phyloP scores from a whole-genome alignment of 2,329 filamentous ascomycete species.

The Fusarium avenaceum region DNA sequence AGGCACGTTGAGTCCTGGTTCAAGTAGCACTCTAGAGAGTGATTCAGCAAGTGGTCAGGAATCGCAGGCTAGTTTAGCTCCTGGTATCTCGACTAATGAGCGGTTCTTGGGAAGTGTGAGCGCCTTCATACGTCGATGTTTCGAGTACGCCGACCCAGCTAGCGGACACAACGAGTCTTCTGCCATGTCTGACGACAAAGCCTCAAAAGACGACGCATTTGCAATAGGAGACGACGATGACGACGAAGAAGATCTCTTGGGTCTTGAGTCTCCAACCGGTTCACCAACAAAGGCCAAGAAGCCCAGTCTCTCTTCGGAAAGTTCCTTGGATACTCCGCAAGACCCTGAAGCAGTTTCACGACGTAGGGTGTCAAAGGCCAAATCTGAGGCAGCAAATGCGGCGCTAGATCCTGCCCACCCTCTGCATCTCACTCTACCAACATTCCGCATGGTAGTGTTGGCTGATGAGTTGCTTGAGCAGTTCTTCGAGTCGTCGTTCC shows the following conservation, averaged over 20 bases:
- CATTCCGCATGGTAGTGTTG: slow-evolving; percentile 98
- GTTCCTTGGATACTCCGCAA: slow-evolving; percentile 37
- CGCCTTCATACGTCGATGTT: slow-evolving; percentile 94
- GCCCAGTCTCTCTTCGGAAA: slow-evolving; percentile 57
- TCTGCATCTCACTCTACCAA: slow-evolving; percentile 94
- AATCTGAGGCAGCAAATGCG: slow-evolving; percentile 84
- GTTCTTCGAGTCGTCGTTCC: slow-evolving; percentile 97
- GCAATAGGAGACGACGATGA: slow-evolving; percentile 83
- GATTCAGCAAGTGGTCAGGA: slow-evolving; percentile 50
- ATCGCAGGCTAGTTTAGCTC: slow-evolving; percentile 57
- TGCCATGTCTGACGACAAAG: slow-evolving; percentile 38
- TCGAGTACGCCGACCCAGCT: slow-evolving; percentile 95
- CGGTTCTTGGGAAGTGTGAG: slow-evolving; percentile 93
- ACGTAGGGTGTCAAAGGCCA: slow-evolving; percentile 70
- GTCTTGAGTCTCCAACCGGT: slow-evolving; percentile 64
- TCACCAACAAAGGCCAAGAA: slow-evolving; percentile 61
- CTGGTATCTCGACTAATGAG: slow-evolving; percentile 79
- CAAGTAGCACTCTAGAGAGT: slow-evolving; percentile 67
- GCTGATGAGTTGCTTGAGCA: slow-evolving; percentile 96
- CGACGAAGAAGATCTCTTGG: slow-evolving; percentile 75
- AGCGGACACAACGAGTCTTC: slow-evolving; percentile 63
- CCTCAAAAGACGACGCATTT: slow-evolving; percentile 67
- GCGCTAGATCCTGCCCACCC: slow-evolving; percentile 94
- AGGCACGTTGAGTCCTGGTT: slow-evolving; percentile 76
- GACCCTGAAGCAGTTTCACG: slow-evolving; percentile 42